Evolutionary conservation across 805 yeast genomes (phyloP).

Genomic region (Candida namnaoensis): DNA sequence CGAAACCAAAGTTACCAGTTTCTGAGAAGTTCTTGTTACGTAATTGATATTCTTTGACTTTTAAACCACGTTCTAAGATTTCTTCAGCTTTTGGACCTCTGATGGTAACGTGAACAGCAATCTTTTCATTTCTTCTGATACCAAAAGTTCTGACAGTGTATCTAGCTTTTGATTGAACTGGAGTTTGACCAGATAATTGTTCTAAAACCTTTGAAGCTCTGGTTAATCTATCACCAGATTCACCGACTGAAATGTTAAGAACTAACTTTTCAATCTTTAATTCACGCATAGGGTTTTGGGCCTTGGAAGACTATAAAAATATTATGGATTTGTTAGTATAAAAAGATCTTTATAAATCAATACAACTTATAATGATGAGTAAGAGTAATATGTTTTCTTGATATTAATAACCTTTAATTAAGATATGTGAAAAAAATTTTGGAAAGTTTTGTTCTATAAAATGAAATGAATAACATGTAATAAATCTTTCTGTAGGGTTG

Average conservation of each 20-base stretch:
- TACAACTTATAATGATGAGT: not conserved
- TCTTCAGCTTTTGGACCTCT: slow-evolving; percentile 99
- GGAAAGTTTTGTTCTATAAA: too few relatives aligned
- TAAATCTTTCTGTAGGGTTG: too few relatives aligned
- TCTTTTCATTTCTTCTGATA: slow-evolving; percentile 99
- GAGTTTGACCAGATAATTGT: slow-evolving; percentile 99
- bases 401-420: too few relatives aligned
- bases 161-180: slow-evolving; percentile 99
- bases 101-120: slow-evolving; percentile 97
- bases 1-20: slow-evolving; percentile 99
- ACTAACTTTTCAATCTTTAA: slow-evolving; percentile 98
- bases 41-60: slow-evolving; percentile 99
- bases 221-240: slow-evolving; percentile 99
- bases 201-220: slow-evolving; percentile 99
- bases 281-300: slow-evolving; percentile 97
- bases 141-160: slow-evolving; percentile 99
- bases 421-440: too few relatives aligned
- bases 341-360: not conserved
- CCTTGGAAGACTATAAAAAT: slow-evolving; percentile 45
- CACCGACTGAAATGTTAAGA: slow-evolving; percentile 99
- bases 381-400: not conserved
- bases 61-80: slow-evolving; percentile 98
- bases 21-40: slow-evolving; percentile 90
- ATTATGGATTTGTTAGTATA: slow-evolving; percentile 9
- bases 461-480: too few relatives aligned